Evolutionary conservation across 306 rosid species (phyloP).

Genomic region (Crotalaria pallida): DNA sequence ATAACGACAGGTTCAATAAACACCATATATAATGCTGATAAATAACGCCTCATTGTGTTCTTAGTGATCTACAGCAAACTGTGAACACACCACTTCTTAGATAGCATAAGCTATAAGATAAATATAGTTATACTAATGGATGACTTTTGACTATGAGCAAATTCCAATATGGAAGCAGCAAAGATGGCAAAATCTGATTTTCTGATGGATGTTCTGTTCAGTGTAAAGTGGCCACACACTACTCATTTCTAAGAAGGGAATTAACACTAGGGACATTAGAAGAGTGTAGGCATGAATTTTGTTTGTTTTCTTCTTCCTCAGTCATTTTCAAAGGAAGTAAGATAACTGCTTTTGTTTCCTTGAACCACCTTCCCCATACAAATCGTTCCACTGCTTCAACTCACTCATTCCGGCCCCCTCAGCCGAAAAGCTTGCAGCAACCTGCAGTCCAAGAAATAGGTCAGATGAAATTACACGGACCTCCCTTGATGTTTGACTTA

Average conservation of each 20-base stretch:
- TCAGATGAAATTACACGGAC: background rate
- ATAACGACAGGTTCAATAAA: background rate
- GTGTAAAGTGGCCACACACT: conserved; percentile 11
- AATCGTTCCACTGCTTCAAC: conserved; percentile 86
- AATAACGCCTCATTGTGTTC: background rate
- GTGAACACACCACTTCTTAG: background rate
- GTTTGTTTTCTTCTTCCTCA: background rate
- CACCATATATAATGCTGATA: conserved; percentile 4
- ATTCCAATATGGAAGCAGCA: background rate
- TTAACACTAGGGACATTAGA: background rate
- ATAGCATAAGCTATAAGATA: background rate
- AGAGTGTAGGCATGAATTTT: background rate
- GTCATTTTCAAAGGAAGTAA: conserved; percentile 59
- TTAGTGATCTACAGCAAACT: background rate
- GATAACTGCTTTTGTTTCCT: conserved; percentile 79
- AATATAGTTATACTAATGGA: background rate
- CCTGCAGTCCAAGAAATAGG: conserved; percentile 35
- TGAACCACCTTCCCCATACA: conserved; percentile 89
- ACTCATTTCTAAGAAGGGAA: background rate
- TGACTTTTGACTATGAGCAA: background rate
- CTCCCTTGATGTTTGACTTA: too few species aligned
- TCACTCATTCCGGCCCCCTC: conserved; percentile 89
- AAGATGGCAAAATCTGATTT: background rate
- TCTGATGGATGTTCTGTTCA: background rate
- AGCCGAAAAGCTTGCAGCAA: conserved; percentile 81